These are phyloP conservation scores for Eutrema heterophyllum DNA, from an alignment of 345 rosid species.

Conservation along the genomic window DNA sequence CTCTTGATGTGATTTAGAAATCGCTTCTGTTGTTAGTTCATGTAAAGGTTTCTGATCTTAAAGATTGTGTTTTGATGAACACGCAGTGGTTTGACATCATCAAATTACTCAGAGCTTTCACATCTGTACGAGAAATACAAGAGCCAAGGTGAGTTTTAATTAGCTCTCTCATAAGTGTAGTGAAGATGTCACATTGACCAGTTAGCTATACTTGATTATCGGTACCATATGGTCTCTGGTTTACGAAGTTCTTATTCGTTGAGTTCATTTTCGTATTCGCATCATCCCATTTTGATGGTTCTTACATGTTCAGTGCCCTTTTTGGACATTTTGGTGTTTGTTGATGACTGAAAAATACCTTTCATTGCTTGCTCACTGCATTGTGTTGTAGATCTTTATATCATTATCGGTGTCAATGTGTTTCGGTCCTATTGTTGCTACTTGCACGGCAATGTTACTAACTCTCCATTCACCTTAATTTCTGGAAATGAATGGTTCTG, in stretches of 20 bases:
- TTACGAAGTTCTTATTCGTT: not conserved
- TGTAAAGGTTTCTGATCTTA: not conserved
- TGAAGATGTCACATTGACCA: not conserved
- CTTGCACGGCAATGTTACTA: not conserved
- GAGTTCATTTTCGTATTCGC: not conserved
- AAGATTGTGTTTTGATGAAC: slow-evolving; percentile 22
- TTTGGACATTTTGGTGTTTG: not conserved
- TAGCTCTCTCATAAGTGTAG: not conserved
- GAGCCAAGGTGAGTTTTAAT: slow-evolving; percentile 56
- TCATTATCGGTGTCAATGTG: not conserved
- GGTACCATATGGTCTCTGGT: not conserved
- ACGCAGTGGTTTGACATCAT: slow-evolving; percentile 70
- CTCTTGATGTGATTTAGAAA: not conserved
- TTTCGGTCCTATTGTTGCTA: not conserved
- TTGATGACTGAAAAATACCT: not conserved
- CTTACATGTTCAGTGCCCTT: not conserved
- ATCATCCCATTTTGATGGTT: not conserved
- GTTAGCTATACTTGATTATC: not conserved
- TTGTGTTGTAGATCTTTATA: not conserved
- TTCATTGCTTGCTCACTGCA: not conserved
- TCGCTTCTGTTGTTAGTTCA: not conserved
- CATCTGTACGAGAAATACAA: slow-evolving; percentile 82
- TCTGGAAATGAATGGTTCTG: too few relatives aligned
- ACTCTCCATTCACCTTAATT: not conserved
- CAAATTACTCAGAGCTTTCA: slow-evolving; percentile 87